phyloP scores from a whole-genome alignment of 2,329 filamentous ascomycete genomes.

The Claviceps citrina region DNA sequence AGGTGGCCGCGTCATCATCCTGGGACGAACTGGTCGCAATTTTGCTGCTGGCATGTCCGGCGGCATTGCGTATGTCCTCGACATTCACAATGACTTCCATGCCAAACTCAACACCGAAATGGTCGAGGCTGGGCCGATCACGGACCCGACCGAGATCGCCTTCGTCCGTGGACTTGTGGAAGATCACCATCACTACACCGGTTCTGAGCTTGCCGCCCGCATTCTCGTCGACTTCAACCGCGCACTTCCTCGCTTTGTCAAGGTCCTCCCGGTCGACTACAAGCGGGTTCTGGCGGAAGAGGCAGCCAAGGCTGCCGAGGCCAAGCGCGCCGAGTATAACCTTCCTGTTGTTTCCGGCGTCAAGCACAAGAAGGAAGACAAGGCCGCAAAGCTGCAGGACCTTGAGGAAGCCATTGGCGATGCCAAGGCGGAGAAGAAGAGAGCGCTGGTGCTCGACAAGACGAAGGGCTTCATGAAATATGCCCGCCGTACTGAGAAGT shows the following conservation, averaged over 20 bases:
- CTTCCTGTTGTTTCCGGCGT: constrained; percentile 61
- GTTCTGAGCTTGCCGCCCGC: constrained; percentile 83
- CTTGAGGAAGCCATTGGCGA: constrained; percentile 87
- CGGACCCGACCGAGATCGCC: constrained; percentile 77
- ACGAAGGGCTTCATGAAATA: constrained; percentile 97
- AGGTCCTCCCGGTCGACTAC: constrained; percentile 88
- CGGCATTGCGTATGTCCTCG: constrained; percentile 88
- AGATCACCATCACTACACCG: constrained; percentile 95
- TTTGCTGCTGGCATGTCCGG: constrained; percentile 98
- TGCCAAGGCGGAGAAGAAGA: constrained; percentile 73
- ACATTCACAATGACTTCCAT: constrained; percentile 77
- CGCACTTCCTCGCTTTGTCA: constrained; percentile 78
- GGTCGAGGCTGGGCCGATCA: constrained; percentile 76
- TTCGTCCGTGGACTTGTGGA: constrained; percentile 84
- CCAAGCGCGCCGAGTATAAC: constrained; percentile 70
- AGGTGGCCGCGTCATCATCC: constrained; percentile 73
- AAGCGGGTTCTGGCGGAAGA: constrained; percentile 83
- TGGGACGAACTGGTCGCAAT: constrained; percentile 85
- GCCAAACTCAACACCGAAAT: constrained; percentile 94
- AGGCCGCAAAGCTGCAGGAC: constrained; percentile 57
- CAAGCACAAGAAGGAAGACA: constrained; percentile 45
- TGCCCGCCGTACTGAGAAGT: constrained; percentile 81
- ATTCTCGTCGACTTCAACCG: constrained; percentile 92
- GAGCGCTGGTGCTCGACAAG: constrained; percentile 88
- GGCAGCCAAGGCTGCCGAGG: constrained; percentile 68